These are phyloP conservation scores for Aristolochia californica DNA, from an alignment of 164 flowering plant genomes.

Conservation along the genomic window DNA sequence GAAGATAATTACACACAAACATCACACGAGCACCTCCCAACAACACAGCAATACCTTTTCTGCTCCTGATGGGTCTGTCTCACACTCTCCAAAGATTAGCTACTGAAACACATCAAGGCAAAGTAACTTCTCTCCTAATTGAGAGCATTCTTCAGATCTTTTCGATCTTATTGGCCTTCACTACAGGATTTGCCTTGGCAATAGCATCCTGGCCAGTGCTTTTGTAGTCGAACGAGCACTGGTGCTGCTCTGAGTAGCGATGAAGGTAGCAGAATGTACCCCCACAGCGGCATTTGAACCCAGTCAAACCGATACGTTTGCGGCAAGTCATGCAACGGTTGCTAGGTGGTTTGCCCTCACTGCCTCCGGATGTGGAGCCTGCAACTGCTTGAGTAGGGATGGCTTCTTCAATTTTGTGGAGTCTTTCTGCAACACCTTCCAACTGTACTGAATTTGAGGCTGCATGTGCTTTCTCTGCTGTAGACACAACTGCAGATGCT, in stretches of 20 bases:
- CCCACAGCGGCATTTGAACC: constrained; percentile 16
- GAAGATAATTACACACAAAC: no score
- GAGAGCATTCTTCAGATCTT: constrained; percentile 8
- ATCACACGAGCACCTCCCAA: no score
- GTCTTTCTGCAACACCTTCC: constrained; percentile 5
- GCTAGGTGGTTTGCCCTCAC: constrained; percentile 3
- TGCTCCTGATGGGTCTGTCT: no score
- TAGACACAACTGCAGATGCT: constrained; percentile 3
- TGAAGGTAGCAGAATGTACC: constrained; percentile 9
- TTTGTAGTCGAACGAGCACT: constrained; percentile 10
- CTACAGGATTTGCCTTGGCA: constrained; percentile 14
- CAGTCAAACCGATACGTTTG: constrained; percentile 22
- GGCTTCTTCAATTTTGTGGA: constrained; percentile 9
- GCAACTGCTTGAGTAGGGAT: not conserved
- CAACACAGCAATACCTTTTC: no score
- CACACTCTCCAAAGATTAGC: no score
- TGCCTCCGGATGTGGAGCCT: constrained; percentile 9
- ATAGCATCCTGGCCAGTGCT: constrained; percentile 13
- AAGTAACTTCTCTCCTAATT: no score
- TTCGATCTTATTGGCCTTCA: constrained; percentile 12
- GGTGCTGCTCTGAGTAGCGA: constrained; percentile 16
- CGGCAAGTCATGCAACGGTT: constrained; percentile 19
- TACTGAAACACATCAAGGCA: not conserved
- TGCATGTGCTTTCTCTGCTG: constrained; percentile 6
- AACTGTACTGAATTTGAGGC: constrained; percentile 6